A percentile compares a stretch with the other conserved stretches of the same genome.
phyloP scores from a whole-genome alignment of 1,139 yeast genomes.

The Blastobotrys malaysiensis region DNA sequence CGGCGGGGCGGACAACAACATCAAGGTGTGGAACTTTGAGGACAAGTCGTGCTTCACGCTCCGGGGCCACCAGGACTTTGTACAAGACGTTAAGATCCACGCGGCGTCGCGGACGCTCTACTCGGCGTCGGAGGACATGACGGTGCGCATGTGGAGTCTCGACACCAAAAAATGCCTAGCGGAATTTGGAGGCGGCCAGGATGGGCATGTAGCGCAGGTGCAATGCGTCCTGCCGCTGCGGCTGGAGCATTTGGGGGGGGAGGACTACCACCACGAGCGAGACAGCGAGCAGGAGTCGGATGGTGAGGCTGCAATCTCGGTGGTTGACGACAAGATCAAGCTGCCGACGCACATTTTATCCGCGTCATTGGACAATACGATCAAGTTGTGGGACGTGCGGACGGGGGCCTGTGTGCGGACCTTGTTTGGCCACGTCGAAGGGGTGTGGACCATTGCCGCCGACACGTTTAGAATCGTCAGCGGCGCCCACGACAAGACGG shows the following conservation, averaged over 20 bases:
- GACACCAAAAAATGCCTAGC: slow-evolving; percentile 70
- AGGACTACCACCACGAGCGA: slow-evolving; percentile 24
- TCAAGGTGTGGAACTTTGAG: slow-evolving; percentile 95
- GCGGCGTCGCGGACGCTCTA: slow-evolving; percentile 71
- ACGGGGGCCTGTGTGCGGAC: slow-evolving; percentile 88
- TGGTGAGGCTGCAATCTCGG: slow-evolving; percentile 25
- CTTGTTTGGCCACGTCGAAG: slow-evolving; percentile 95
- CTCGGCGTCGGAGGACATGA: slow-evolving; percentile 87
- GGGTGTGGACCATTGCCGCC: slow-evolving; percentile 94
- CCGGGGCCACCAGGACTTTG: slow-evolving; percentile 91
- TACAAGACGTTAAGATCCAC: slow-evolving; percentile 83
- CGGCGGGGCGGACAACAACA: slow-evolving; percentile 88
- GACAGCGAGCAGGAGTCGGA: slow-evolving; percentile 16
- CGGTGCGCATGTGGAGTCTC: slow-evolving; percentile 93
- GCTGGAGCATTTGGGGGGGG: slow-evolving; percentile 40
- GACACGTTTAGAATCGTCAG: slow-evolving; percentile 91
- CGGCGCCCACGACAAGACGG: slow-evolving; percentile 87
- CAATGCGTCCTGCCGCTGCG: slow-evolving; percentile 84
- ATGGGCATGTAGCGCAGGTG: slow-evolving; percentile 58
- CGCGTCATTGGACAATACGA: slow-evolving; percentile 87
- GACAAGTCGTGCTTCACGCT: slow-evolving; percentile 86
- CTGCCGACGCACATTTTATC: slow-evolving; percentile 80
- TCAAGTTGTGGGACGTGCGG: slow-evolving; percentile 84
- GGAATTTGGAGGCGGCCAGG: slow-evolving; percentile 60
- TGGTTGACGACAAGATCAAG: slow-evolving; percentile 15